A percentile compares a stretch with the other conserved stretches of the same genome.
Conservation (phyloP, 495 filamentous ascomycete species). For the Trichoderma reesei region DNA sequence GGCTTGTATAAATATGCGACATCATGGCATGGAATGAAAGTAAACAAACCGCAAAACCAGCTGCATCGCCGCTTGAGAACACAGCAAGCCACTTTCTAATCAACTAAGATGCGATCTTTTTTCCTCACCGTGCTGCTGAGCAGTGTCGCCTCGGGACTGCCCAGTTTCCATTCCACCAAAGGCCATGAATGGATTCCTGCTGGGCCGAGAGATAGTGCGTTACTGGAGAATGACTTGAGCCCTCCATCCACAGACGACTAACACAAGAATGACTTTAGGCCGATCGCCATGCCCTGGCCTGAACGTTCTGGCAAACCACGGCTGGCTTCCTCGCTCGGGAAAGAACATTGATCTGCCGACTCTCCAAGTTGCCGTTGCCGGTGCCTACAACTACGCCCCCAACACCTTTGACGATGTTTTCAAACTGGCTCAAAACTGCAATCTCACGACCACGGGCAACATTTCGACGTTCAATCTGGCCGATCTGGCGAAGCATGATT, state of each 20-base stretch:
- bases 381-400: constrained; percentile 17
- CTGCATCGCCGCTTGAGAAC: neutral
- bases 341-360: constrained; percentile 14
- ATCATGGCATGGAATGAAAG: neutral
- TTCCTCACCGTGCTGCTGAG: constrained; percentile 8
- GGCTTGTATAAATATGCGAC: neutral
- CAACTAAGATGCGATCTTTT: neutral
- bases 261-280: neutral
- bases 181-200: constrained; percentile 14
- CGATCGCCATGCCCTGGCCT: constrained; percentile 29
- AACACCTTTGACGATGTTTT: constrained; percentile 20
- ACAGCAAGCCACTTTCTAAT: neutral
- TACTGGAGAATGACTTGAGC: neutral
- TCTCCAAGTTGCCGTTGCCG: constrained; percentile 13
- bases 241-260: neutral
- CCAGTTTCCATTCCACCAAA: constrained; percentile 8
- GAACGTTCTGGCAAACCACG: constrained; percentile 38
- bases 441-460: constrained; percentile 15
- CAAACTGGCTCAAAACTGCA: constrained; percentile 15
- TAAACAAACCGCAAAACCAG: neutral
- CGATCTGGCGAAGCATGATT: constrained; percentile 12
- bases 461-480: constrained; percentile 14
- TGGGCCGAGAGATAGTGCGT: constrained; percentile 10
- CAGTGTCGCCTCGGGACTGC: constrained; percentile 7
- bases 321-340: constrained; percentile 36